Conservation (phyloP, 2,329 filamentous ascomycete species). For the Talaromyces sp. region DNA sequence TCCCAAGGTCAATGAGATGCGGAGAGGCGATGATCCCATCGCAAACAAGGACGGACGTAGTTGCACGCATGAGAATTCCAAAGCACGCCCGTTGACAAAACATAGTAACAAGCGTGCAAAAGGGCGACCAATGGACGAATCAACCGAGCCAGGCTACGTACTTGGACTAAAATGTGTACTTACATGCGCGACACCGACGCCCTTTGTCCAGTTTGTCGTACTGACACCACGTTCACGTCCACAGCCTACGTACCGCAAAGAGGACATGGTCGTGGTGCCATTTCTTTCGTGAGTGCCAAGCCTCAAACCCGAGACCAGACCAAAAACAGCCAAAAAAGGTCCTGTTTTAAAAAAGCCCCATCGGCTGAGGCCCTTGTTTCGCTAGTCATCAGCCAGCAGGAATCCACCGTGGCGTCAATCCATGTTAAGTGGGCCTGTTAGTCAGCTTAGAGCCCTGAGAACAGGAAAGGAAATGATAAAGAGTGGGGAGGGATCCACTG, state of each 20-base stretch:
- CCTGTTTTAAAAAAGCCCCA: neutral
- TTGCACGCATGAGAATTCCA: neutral
- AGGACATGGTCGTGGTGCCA: neutral
- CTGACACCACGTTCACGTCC: neutral
- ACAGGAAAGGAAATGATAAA: neutral
- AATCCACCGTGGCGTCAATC: constrained; percentile 4
- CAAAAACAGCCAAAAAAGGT: neutral
- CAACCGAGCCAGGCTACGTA: neutral
- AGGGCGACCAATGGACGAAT: neutral
- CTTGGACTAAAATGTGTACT: neutral
- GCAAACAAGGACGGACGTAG: neutral
- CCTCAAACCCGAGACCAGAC: neutral
- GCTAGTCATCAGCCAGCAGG: neutral
- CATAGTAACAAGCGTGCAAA: neutral
- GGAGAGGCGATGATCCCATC: neutral
- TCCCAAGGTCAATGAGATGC: neutral
- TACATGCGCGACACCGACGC: neutral
- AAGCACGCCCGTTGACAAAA: neutral
- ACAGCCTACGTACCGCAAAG: neutral
- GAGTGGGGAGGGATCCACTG: neutral
- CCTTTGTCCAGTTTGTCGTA: neutral
- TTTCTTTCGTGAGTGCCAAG: neutral
- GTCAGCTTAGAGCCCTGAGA: neutral
- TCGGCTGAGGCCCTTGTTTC: neutral
- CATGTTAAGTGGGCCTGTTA: neutral